Evolutionary conservation across 768 basidiomycete genomes (phyloP).

Genomic region (Lenzites betulinus): DNA sequence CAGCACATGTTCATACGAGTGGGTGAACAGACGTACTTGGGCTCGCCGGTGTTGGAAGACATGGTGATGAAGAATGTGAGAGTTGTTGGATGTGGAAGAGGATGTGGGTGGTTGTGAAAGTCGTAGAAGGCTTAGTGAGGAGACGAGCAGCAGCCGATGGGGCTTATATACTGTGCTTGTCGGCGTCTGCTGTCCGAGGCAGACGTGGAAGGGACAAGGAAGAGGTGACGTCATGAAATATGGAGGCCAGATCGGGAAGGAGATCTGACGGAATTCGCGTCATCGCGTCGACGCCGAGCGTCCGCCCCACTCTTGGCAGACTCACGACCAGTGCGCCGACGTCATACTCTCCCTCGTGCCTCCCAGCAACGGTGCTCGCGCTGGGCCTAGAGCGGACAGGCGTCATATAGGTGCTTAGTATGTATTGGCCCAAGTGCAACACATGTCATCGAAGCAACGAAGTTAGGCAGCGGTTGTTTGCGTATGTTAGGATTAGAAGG

Average conservation of each 20-base stretch:
- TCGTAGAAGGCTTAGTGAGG: not conserved
- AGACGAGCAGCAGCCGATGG: not conserved
- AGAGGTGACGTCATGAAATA: not conserved
- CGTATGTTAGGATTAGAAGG: constrained; percentile 11
- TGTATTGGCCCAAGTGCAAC: no score
- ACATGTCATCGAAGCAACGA: no score
- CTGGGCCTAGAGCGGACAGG: no score
- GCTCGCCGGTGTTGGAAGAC: constrained; percentile 17
- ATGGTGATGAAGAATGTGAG: not conserved
- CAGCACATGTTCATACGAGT: not conserved
- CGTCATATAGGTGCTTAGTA: no score
- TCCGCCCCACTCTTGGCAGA: no score
- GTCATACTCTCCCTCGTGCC: no score
- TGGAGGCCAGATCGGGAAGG: not conserved
- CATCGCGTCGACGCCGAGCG: not conserved
- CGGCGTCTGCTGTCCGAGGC: not conserved
- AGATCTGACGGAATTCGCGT: constrained; percentile 8
- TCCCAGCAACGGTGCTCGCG: no score
- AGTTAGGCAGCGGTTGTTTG: not conserved
- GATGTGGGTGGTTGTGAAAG: not conserved
- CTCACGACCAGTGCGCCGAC: no score
- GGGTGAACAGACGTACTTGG: constrained; percentile 3
- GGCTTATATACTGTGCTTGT: not conserved
- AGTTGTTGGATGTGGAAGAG: not conserved
- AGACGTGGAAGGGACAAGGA: not conserved